Evolutionary conservation across 495 filamentous ascomycete species (phyloP).

Genomic region (Xylaria castorea): DNA sequence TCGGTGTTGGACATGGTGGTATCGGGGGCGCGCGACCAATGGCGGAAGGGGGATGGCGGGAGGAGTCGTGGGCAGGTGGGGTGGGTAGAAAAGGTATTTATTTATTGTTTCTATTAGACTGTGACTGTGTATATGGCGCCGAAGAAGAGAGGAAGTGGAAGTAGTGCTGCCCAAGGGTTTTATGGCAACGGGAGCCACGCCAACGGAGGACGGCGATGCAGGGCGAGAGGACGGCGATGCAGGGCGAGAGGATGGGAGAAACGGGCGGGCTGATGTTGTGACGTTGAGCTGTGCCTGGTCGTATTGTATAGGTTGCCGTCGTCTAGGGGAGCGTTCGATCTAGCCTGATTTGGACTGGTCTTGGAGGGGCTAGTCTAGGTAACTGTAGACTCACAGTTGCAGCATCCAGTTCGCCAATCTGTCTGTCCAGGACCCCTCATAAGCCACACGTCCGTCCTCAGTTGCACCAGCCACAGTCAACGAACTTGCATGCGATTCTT

Average conservation of each 20-base stretch:
- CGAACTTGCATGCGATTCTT: neutral
- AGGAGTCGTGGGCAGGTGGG: constrained; percentile 19
- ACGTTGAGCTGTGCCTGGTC: constrained; percentile 17
- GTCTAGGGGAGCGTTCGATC: constrained; percentile 23
- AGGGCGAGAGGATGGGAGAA: constrained; percentile 13
- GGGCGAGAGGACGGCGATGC: constrained; percentile 5
- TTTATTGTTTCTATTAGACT: constrained; percentile 4
- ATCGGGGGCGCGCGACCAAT: constrained; percentile 16
- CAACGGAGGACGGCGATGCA: neutral
- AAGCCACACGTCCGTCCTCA: constrained; percentile 11
- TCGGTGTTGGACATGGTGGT: constrained; percentile 86
- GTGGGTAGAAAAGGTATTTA: constrained; percentile 10
- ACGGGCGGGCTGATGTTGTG: constrained; percentile 20
- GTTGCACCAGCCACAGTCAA: constrained; percentile 14
- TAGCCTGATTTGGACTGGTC: constrained; percentile 25
- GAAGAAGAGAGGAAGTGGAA: neutral
- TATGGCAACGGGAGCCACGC: constrained; percentile 4
- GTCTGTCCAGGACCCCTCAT: too few relatives aligned
- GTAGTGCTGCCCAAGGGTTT: neutral
- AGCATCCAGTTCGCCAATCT: too few relatives aligned
- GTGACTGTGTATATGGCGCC: neutral
- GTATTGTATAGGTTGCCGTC: constrained; percentile 5
- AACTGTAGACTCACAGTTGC: too few relatives aligned
- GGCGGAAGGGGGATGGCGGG: constrained; percentile 25
- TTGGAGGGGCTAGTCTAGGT: constrained; percentile 32